A percentile compares a stretch with the other conserved stretches of the same genome.
phyloP scores from a whole-genome alignment of 306 rosid species.

The Sicyos edulis region DNA sequence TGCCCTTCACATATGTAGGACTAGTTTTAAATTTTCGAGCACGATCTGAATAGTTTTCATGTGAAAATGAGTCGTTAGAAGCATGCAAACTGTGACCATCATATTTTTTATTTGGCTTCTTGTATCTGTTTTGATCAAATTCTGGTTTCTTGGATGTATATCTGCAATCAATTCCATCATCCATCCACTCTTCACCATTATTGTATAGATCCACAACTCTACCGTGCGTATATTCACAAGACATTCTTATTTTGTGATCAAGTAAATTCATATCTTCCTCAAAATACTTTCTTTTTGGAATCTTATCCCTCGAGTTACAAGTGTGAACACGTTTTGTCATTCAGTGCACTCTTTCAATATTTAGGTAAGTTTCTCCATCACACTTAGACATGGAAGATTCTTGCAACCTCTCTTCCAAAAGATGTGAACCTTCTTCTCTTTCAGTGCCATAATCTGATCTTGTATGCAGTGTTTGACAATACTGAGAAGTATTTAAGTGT shows the following conservation, averaged over 20 bases:
- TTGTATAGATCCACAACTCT: conserved; percentile 47
- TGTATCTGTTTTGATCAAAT: conserved; percentile 38
- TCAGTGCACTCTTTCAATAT: conserved; percentile 40
- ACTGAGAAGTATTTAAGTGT: conserved; percentile 37
- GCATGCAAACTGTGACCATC: conserved; percentile 35
- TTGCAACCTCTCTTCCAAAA: conserved; percentile 51
- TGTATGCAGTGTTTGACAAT: conserved; percentile 30
- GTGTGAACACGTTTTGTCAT: conserved; percentile 36
- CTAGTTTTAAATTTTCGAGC: conserved; percentile 39
- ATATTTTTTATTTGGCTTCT: conserved; percentile 38
- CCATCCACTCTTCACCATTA: conserved; percentile 53
- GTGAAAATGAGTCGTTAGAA: conserved; percentile 43
- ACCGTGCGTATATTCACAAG: conserved; percentile 45
- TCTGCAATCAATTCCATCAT: conserved; percentile 37
- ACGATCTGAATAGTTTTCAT: conserved; percentile 37
- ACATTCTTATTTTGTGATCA: conserved; percentile 36
- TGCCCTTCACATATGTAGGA: conserved; percentile 43
- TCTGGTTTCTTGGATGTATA: conserved; percentile 41
- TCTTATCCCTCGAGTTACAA: conserved; percentile 42
- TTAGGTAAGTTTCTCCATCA: conserved; percentile 40
- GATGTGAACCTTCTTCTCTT: conserved; percentile 45
- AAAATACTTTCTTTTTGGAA: conserved; percentile 50
- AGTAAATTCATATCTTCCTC: conserved; percentile 36
- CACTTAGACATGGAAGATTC: conserved; percentile 37
- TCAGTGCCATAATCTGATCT: conserved; percentile 55